Percentiles rank a stretch among this genome's conserved stretches.
These are phyloP conservation scores for Calonectria montana DNA, from an alignment of 2,329 filamentous ascomycete species.

Conservation along the genomic window DNA sequence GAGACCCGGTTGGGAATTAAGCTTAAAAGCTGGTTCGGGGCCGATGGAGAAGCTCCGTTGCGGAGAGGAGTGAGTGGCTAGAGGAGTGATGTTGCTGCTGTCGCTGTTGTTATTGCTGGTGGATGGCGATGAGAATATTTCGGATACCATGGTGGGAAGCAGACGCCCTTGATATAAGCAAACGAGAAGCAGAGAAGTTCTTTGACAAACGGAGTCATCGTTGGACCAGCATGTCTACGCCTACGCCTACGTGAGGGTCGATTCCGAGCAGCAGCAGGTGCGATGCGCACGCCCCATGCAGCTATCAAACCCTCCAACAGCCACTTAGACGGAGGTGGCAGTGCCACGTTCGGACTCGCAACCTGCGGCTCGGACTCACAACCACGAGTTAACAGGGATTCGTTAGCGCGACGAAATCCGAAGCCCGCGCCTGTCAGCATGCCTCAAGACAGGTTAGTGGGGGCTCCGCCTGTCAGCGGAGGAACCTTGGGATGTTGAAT, in stretches of 20 bases:
- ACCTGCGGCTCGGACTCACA: constrained; percentile 17
- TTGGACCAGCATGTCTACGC: background rate
- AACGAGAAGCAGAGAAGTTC: background rate
- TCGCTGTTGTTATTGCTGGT: background rate
- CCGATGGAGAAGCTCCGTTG: background rate
- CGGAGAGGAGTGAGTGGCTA: background rate
- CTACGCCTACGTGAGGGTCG: background rate
- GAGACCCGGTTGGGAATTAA: background rate
- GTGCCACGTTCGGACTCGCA: constrained; percentile 19
- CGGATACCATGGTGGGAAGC: background rate
- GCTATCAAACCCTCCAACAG: background rate
- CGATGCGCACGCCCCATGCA: background rate
- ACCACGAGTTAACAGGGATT: constrained; percentile 6
- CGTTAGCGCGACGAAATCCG: background rate
- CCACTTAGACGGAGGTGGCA: constrained; percentile 13
- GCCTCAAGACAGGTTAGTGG: background rate
- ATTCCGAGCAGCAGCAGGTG: background rate
- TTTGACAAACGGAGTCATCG: background rate
- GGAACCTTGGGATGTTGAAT: background rate
- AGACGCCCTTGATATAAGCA: constrained; percentile 20
- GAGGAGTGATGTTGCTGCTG: background rate
- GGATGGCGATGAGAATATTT: constrained; percentile 4
- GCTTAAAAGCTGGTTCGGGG: constrained; percentile 1
- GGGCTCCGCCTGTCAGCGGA: constrained; percentile 20
- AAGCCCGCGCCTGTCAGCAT: constrained; percentile 5